Evolutionary conservation across 1,284 basidiomycete species (phyloP).

Genomic region (Malassezia nana): DNA sequence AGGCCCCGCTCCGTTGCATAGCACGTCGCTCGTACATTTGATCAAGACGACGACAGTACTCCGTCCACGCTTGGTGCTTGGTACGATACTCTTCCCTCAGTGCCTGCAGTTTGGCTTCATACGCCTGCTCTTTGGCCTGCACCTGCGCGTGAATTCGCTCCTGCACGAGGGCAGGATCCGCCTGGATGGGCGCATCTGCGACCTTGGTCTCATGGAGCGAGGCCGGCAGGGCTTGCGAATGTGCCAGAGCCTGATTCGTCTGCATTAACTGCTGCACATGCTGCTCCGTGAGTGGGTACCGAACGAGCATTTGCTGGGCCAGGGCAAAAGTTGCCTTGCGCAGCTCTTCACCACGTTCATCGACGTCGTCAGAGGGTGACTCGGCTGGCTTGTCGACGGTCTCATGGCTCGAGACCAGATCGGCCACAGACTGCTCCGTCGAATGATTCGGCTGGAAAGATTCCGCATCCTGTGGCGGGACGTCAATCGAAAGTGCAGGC

Average conservation of each 20-base stretch:
- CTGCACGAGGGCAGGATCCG: neutral
- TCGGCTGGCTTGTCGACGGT: neutral
- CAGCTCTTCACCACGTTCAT: neutral
- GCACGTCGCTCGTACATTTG: constrained; percentile 31
- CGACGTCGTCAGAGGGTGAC: neutral
- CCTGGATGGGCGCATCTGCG: neutral
- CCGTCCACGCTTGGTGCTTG: constrained; percentile 37
- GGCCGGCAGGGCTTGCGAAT: neutral
- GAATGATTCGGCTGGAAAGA: neutral
- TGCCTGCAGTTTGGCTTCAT: constrained; percentile 22
- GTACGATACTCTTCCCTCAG: constrained; percentile 34
- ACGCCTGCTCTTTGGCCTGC: neutral
- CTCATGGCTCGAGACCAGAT: neutral
- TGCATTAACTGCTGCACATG: neutral
- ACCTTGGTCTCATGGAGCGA: neutral
- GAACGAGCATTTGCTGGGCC: constrained; percentile 4
- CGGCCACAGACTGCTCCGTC: neutral
- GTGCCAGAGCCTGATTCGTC: neutral
- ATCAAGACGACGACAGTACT: constrained; percentile 36
- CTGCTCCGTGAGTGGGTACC: neutral
- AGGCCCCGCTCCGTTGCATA: constrained; percentile 9
- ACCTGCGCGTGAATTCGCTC: neutral
- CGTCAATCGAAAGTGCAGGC: neutral
- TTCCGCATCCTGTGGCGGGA: neutral
- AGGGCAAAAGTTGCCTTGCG: neutral